phyloP scores from a whole-genome alignment of 2,329 filamentous ascomycete genomes.

The Venturia aucupariae region DNA sequence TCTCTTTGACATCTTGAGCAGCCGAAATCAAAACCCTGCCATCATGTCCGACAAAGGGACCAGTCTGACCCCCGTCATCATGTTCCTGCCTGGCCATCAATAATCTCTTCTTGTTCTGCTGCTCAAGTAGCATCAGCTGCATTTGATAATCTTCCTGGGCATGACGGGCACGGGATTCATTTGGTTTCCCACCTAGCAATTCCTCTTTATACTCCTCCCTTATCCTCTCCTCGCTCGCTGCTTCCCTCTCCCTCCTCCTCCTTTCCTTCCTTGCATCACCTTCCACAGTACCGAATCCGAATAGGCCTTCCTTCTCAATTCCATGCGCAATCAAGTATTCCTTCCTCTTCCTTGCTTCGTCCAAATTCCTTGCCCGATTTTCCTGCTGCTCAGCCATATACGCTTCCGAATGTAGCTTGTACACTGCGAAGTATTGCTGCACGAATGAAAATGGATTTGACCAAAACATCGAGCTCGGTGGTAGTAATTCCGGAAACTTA shows the following conservation, averaged over 20 bases:
- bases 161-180: too few relatives aligned
- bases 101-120: too few relatives aligned
- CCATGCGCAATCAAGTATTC: conserved; percentile 83
- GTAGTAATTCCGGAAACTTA: conserved; percentile 66
- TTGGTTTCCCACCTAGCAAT: too few relatives aligned
- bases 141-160: too few relatives aligned
- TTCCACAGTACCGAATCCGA: conserved; percentile 39
- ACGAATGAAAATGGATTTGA: conserved; percentile 61
- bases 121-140: too few relatives aligned
- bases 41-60: background rate
- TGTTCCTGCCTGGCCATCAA: background rate
- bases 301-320: conserved; percentile 51
- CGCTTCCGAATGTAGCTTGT: conserved; percentile 67
- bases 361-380: conserved; percentile 61
- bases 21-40: background rate
- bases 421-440: conserved; percentile 58
- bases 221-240: background rate
- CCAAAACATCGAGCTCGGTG: conserved; percentile 58
- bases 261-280: conserved; percentile 17
- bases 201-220: too few relatives aligned
- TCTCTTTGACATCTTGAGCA: background rate
- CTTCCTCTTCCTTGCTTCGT: conserved; percentile 80
- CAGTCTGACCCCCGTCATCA: background rate
- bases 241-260: conserved; percentile 20
- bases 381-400: conserved; percentile 59